Percentiles rank a stretch among this genome's conserved stretches.
Evolutionary conservation across 2,329 filamentous ascomycete genomes (phyloP).

Genomic region (Fusarium sp.): DNA sequence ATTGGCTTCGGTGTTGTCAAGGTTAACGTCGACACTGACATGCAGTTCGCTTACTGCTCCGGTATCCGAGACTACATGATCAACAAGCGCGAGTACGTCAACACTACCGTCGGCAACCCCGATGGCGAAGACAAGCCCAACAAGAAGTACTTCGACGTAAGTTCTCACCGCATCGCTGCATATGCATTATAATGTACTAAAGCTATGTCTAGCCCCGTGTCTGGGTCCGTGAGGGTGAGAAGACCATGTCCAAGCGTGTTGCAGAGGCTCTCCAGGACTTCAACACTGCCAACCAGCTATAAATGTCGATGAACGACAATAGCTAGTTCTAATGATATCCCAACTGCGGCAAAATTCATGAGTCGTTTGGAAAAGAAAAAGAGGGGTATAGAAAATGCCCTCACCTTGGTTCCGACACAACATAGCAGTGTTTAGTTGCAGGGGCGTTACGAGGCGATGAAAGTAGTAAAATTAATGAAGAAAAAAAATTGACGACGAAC

Average conservation of each 20-base stretch:
- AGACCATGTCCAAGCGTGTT: slow-evolving; percentile 89
- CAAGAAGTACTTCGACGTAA: slow-evolving; percentile 87
- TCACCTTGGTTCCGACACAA: slow-evolving; percentile 18
- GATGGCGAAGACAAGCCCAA: slow-evolving; percentile 97
- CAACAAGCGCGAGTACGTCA: slow-evolving; percentile 94
- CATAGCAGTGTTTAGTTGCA: slow-evolving; percentile 25
- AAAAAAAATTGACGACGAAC: slow-evolving; percentile 33
- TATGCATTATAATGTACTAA: neutral
- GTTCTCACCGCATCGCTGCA: slow-evolving; percentile 25
- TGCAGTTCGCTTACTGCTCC: slow-evolving; percentile 91
- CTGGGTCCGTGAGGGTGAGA: slow-evolving; percentile 96
- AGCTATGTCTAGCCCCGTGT: slow-evolving; percentile 73
- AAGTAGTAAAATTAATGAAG: slow-evolving; percentile 40
- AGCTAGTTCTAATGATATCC: slow-evolving; percentile 29
- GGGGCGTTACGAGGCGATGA: slow-evolving; percentile 29
- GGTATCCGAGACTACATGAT: slow-evolving; percentile 95
- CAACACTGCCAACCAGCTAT: slow-evolving; percentile 62
- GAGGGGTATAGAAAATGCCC: slow-evolving; percentile 9
- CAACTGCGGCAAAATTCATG: slow-evolving; percentile 21
- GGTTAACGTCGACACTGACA: slow-evolving; percentile 98
- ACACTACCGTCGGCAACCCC: slow-evolving; percentile 89
- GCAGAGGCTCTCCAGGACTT: slow-evolving; percentile 87
- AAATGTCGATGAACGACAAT: slow-evolving; percentile 29
- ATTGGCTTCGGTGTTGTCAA: slow-evolving; percentile 96
- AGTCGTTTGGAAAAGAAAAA: slow-evolving; percentile 25